Conservation (phyloP, 2,329 filamentous ascomycete species). For the Coniochaeta prunicola region DNA sequence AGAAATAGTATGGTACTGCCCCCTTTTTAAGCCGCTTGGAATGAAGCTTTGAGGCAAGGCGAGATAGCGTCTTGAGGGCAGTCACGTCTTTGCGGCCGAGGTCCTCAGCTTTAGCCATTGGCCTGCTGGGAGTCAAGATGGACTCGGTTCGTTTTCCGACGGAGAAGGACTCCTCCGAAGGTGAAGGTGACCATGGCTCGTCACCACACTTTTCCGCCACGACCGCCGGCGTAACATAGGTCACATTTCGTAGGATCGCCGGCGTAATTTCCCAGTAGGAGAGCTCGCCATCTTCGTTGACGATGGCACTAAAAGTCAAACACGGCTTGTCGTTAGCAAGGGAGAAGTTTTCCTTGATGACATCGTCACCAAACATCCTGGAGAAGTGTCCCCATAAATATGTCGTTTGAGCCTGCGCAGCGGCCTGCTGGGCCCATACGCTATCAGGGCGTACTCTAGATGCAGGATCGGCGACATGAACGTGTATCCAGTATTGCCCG, state of each 20-base stretch:
- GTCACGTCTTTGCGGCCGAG: conserved; percentile 33
- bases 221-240: conserved; percentile 47
- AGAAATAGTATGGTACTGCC: conserved; percentile 40
- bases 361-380: conserved; percentile 48
- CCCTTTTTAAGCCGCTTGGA: conserved; percentile 35
- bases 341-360: conserved; percentile 46
- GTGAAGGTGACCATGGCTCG: conserved; percentile 15
- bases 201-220: conserved; percentile 37
- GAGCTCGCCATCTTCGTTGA: conserved; percentile 45
- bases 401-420: conserved; percentile 50
- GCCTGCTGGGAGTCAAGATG: conserved; percentile 23
- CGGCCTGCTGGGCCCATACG: conserved; percentile 51
- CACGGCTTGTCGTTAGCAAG: conserved; percentile 42
- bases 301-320: conserved; percentile 55
- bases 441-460: conserved; percentile 58
- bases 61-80: conserved; percentile 39
- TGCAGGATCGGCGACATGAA: conserved; percentile 73
- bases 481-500: conserved; percentile 64
- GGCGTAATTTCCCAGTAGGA: conserved; percentile 48
- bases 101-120: conserved; percentile 34
- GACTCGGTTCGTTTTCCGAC: conserved; percentile 22
- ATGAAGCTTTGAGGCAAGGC: conserved; percentile 39
- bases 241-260: conserved; percentile 44
- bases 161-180: conserved; percentile 16
- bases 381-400: conserved; percentile 52